Percentiles rank a stretch among this genome's conserved stretches.
Conservation (phyloP, 2,329 filamentous ascomycete genomes). For the Cadophora luteo-olivacea region DNA sequence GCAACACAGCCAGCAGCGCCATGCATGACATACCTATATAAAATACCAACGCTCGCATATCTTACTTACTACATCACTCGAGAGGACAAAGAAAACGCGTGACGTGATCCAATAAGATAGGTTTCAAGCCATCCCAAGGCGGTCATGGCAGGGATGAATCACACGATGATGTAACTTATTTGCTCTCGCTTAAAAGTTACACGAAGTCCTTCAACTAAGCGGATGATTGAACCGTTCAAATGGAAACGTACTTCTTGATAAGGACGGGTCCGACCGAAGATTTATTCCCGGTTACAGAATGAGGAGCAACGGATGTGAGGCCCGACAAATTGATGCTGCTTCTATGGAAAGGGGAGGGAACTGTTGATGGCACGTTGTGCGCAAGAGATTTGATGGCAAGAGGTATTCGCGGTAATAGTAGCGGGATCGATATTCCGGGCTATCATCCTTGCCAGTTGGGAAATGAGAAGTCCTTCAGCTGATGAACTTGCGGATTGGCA, state of each 20-base stretch:
- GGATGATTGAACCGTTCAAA: conserved; percentile 1
- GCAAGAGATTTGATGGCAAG: too few relatives aligned
- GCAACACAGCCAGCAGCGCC: background rate
- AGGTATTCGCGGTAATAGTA: too few relatives aligned
- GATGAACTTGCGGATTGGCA: too few relatives aligned
- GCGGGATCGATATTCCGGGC: too few relatives aligned
- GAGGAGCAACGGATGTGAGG: background rate
- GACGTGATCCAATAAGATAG: conserved; percentile 2
- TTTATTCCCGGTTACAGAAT: background rate
- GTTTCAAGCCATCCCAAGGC: background rate
- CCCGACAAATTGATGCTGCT: too few relatives aligned
- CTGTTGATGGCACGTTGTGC: too few relatives aligned
- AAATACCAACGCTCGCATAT: background rate
- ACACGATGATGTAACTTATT: conserved; percentile 1
- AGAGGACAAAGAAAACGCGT: background rate
- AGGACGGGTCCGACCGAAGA: too few relatives aligned
- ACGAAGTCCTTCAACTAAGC: background rate
- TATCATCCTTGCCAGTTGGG: too few relatives aligned
- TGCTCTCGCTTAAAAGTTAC: conserved; percentile 6
- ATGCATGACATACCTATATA: background rate
- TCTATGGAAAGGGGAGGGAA: too few relatives aligned
- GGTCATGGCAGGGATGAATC: background rate
- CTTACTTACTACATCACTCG: background rate
- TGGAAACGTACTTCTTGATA: background rate
- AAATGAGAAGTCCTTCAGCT: too few relatives aligned